Percentiles rank a stretch among this genome's conserved stretches.
These are phyloP conservation scores for Tolypocladium album DNA, from an alignment of 2,329 filamentous ascomycete genomes.

Conservation along the genomic window DNA sequence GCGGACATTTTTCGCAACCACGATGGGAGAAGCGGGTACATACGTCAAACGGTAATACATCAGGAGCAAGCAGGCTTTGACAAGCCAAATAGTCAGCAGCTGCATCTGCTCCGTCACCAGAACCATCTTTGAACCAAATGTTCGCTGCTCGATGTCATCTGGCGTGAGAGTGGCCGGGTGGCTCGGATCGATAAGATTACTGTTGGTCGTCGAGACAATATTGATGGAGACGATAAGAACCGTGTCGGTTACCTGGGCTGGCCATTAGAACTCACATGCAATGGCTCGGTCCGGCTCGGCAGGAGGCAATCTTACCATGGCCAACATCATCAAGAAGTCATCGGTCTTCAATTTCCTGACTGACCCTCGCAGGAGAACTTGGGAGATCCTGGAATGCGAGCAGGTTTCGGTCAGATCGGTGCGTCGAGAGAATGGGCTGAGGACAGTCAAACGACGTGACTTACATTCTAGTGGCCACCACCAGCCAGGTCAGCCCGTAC, in stretches of 20 bases:
- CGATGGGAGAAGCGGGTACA: constrained; percentile 7
- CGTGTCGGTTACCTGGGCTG: constrained; percentile 34
- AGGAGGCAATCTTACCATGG: constrained; percentile 27
- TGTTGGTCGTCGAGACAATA: constrained; percentile 42
- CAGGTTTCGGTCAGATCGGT: not conserved
- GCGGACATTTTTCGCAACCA: not conserved
- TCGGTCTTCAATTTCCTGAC: constrained; percentile 40
- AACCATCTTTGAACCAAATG: constrained; percentile 49
- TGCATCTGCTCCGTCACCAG: constrained; percentile 53
- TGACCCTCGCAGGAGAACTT: constrained; percentile 29
- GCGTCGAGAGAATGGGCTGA: not conserved
- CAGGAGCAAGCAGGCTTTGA: constrained; percentile 46
- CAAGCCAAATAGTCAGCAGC: constrained; percentile 43
- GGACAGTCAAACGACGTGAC: constrained; percentile 3
- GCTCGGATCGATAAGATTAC: constrained; percentile 45
- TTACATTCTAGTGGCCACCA: constrained; percentile 29
- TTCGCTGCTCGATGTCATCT: constrained; percentile 27
- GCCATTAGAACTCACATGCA: not conserved
- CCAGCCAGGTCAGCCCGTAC: constrained; percentile 28
- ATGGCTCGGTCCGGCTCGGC: not conserved
- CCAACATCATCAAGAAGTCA: constrained; percentile 44
- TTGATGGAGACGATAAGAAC: constrained; percentile 44
- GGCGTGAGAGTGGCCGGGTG: constrained; percentile 31
- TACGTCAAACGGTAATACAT: constrained; percentile 46
- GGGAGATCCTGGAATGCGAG: constrained; percentile 18